These are phyloP conservation scores for Rutstroemia sp. DNA, from an alignment of 2,329 filamentous ascomycete genomes.

Conservation along the genomic window DNA sequence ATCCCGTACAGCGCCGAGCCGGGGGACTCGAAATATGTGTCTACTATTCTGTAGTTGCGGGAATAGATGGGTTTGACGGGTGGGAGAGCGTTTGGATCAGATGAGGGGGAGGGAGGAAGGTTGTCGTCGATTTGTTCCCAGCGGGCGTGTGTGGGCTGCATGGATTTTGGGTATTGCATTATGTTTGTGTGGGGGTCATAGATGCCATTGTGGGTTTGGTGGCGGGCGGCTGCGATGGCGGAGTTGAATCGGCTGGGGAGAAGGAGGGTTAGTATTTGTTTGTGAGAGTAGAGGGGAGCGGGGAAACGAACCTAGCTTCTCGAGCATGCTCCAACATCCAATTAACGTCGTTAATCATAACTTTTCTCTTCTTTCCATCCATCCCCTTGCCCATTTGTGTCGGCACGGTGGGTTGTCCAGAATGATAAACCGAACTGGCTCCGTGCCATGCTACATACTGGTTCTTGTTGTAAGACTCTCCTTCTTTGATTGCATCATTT, in stretches of 20 bases:
- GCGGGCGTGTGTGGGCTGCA: constrained; percentile 81
- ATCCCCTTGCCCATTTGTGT: constrained; percentile 63
- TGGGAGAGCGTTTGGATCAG: constrained; percentile 36
- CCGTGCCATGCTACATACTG: constrained; percentile 99
- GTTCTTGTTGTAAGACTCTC: constrained; percentile 94
- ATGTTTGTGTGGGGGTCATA: constrained; percentile 94
- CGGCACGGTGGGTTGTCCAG: constrained; percentile 68
- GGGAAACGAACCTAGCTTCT: constrained; percentile 66
- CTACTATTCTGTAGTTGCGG: constrained; percentile 56
- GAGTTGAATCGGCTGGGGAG: constrained; percentile 72
- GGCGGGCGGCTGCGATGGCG: constrained; percentile 58
- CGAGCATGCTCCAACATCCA: constrained; percentile 95
- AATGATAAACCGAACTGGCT: constrained; percentile 92
- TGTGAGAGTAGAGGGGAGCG: neutral
- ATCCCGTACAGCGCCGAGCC: constrained; percentile 45
- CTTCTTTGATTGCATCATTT: constrained; percentile 69
- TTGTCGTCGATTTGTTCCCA: constrained; percentile 62
- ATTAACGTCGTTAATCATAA: constrained; percentile 86
- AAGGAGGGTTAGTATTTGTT: neutral
- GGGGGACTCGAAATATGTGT: constrained; percentile 52
- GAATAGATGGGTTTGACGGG: constrained; percentile 48
- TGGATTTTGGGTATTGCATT: constrained; percentile 79
- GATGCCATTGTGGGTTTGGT: constrained; percentile 60
- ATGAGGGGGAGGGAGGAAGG: constrained; percentile 7
- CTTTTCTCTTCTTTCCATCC: constrained; percentile 74